These are phyloP conservation scores for Annulohypoxylon bovei DNA, from an alignment of 495 filamentous ascomycete species.

Conservation along the genomic window DNA sequence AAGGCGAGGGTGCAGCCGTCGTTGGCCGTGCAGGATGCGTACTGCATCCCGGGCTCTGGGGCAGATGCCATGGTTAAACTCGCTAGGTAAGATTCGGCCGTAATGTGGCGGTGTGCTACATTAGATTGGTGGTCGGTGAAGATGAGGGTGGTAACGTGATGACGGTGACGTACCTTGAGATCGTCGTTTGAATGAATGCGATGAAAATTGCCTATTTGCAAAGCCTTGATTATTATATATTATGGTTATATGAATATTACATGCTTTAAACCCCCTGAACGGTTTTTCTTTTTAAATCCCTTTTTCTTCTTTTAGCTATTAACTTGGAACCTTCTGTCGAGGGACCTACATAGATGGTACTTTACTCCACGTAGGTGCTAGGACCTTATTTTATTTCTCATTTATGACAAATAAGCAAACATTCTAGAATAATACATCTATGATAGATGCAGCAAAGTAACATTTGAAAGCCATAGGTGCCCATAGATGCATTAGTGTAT, in stretches of 20 bases:
- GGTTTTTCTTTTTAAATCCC: too few relatives aligned
- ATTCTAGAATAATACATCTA: not conserved
- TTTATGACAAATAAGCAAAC: not conserved
- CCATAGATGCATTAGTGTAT: too few relatives aligned
- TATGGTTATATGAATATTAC: not conserved
- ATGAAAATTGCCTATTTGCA: not conserved
- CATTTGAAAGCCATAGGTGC: too few relatives aligned
- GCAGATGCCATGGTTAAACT: not conserved
- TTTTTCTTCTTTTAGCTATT: too few relatives aligned
- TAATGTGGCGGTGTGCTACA: constrained; percentile 1
- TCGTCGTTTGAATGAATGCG: not conserved
- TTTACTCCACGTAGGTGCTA: not conserved
- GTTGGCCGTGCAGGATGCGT: constrained; percentile 42
- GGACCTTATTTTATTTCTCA: too few relatives aligned
- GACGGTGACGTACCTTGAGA: not conserved
- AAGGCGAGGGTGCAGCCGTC: constrained; percentile 48
- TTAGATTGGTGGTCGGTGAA: constrained; percentile 1
- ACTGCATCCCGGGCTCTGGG: constrained; percentile 38
- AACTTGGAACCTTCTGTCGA: not conserved
- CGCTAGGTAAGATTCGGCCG: not conserved
- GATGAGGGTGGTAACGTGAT: not conserved
- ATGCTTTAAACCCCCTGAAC: not conserved
- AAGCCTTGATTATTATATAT: not conserved
- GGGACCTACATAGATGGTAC: not conserved
- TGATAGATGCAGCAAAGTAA: not conserved